Conservation (phyloP, 1,139 yeast species). For the Protomyces pachydermus region DNA sequence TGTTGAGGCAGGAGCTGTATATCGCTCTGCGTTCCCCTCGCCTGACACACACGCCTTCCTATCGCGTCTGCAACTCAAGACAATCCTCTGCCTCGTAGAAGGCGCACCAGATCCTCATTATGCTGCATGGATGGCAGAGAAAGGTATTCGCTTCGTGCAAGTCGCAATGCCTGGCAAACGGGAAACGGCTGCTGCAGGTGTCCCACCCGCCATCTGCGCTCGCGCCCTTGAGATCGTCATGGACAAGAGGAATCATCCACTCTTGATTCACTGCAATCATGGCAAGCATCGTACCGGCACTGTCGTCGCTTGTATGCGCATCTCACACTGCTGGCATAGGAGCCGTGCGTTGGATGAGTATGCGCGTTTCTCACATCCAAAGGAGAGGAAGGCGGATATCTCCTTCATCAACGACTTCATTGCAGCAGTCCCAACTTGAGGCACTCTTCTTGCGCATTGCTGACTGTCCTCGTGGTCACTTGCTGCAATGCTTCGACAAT, state of each 20-base stretch:
- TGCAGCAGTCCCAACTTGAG: background rate
- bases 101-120: constrained; percentile 90
- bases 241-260: constrained; percentile 82
- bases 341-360: constrained; percentile 94
- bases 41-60: constrained; percentile 72
- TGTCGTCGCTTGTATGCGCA: constrained; percentile 79
- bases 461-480: too few species aligned
- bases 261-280: constrained; percentile 86
- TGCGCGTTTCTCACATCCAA: constrained; percentile 88
- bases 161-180: constrained; percentile 94
- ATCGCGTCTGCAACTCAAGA: constrained; percentile 56
- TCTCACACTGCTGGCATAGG: constrained; percentile 75
- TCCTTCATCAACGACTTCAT: constrained; percentile 66
- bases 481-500: too few species aligned
- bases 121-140: constrained; percentile 52
- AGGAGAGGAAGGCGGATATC: constrained; percentile 90
- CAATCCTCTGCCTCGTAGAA: constrained; percentile 67
- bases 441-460: too few species aligned
- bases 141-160: constrained; percentile 69
- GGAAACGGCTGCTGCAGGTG: constrained; percentile 72
- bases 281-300: constrained; percentile 98
- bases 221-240: constrained; percentile 75
- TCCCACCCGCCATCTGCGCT: constrained; percentile 70
- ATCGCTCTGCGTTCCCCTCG: constrained; percentile 85
- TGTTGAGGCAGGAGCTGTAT: constrained; percentile 64